phyloP scores from a whole-genome alignment of 2,329 filamentous ascomycete genomes.

The Beauveria varroae region DNA sequence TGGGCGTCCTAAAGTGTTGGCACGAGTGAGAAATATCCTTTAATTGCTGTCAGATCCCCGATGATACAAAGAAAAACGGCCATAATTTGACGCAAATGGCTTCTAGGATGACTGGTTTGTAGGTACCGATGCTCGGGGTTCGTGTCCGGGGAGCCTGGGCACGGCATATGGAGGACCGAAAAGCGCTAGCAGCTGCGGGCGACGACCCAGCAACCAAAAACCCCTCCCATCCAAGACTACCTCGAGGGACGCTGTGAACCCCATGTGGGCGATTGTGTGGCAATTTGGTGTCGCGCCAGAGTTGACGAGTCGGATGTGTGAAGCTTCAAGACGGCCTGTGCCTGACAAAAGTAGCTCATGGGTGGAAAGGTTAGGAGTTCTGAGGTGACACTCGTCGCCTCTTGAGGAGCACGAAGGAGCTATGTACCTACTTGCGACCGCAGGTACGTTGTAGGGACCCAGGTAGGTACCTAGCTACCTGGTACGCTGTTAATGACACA shows the following conservation, averaged over 20 bases:
- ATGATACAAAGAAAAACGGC: background rate
- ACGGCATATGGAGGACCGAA: constrained; percentile 7
- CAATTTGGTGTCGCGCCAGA: background rate
- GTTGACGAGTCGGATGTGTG: background rate
- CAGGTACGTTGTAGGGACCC: too few species aligned
- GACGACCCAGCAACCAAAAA: background rate
- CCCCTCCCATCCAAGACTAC: background rate
- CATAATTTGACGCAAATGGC: background rate
- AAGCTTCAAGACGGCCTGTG: background rate
- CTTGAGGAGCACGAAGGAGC: too few species aligned
- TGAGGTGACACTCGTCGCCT: background rate
- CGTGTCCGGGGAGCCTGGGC: background rate
- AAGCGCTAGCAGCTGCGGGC: background rate
- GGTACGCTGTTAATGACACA: background rate
- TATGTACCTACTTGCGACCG: background rate
- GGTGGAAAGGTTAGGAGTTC: background rate
- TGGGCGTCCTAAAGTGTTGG: background rate
- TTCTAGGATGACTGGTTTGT: background rate
- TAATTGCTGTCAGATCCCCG: background rate
- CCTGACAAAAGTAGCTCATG: background rate
- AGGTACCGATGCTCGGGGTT: background rate
- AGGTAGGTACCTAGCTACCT: too few species aligned
- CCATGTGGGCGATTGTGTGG: constrained; percentile 7
- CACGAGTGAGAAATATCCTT: background rate
- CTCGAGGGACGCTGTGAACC: background rate